A percentile compares a stretch with the other conserved stretches of the same genome.
Conservation (phyloP, 164 flowering plant genomes). For the Warburgia ugandensis region DNA sequence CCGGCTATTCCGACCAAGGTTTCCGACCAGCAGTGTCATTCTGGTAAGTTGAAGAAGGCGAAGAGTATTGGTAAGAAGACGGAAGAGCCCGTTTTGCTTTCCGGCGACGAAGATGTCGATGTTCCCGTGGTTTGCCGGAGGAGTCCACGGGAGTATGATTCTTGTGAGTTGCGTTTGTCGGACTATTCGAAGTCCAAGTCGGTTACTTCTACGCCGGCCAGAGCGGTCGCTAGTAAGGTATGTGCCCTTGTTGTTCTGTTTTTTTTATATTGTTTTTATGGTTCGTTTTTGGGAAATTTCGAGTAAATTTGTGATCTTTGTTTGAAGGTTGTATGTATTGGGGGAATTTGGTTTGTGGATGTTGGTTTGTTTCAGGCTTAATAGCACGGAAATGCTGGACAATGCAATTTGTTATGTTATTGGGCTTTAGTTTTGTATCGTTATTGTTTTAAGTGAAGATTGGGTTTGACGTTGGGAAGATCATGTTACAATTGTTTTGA, state of each 20-base stretch:
- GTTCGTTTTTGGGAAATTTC: too few species aligned
- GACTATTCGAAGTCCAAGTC: slow-evolving; percentile 2
- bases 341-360: too few species aligned
- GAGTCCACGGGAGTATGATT: not conserved
- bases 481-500: too few species aligned
- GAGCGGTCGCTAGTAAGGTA: slow-evolving; percentile 8
- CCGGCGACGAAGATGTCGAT: too few species aligned
- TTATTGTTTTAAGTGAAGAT: too few species aligned
- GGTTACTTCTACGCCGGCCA: not conserved
- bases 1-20: not conserved
- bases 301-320: too few species aligned
- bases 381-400: too few species aligned
- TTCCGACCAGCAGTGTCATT: not conserved
- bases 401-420: too few species aligned
- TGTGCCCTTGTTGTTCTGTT: not conserved
- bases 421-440: too few species aligned
- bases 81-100: not conserved
- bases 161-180: slow-evolving; percentile 7
- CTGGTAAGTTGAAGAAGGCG: not conserved
- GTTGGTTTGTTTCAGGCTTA: too few species aligned
- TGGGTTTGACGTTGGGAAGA: too few species aligned
- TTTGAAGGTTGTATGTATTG: too few species aligned
- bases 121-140: not conserved
- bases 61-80: not conserved
- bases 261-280: not conserved